Base-by-base conservation (phyloP, 2,329 filamentous ascomycete genomes). In the Alternaria gaisen region DNA sequence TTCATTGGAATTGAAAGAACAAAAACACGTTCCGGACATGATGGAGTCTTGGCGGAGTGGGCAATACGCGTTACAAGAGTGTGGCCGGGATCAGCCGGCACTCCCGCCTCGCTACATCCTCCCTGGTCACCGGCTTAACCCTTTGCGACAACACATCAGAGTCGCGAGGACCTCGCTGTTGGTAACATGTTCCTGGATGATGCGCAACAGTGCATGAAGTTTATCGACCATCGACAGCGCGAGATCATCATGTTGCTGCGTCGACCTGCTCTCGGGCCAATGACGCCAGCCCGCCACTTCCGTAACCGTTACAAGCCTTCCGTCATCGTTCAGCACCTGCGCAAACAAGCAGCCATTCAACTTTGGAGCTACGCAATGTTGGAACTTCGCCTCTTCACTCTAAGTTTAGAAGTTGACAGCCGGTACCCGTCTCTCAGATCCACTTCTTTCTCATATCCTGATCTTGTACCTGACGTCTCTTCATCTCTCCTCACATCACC, bases 231-330 rank as follows among this genome's bases (percentile, higher is more conserved):
- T 50, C 46, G 20, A 24, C 32, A 50, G 26, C 30, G 40, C 40
- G 40, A 43, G 38, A 53, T 43, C 28, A 14, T 38, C 36, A 32
- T 10, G 58, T 50, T 36, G 48, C 48, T 55, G 38, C 22, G 42
- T 42, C 54, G 30, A 47, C 42, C 5, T 41, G 22, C 38, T 26
- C 42, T 24, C 41, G 26, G 58, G 18, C 32, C 40, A 51, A 58
- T 61, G 58, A 58, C 58, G 24, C 54, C 4, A 40, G 40, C 48
- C 54, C 58, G 58, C 58, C 58, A 61, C 58, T 58, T 58, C 54
- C 54, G 58, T 57, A 53, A 48, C 58, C 16, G 58, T 48, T 46
- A 38, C 53, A 52, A n/a, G 43, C 46, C 46, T 61, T 58, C 54
- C 54, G 58, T 58, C 58, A 61, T 61, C 48, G 58, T 22, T 41